Conservation (phyloP, 371 early-diverging fungal genomes). For the Mortierella sp. region DNA sequence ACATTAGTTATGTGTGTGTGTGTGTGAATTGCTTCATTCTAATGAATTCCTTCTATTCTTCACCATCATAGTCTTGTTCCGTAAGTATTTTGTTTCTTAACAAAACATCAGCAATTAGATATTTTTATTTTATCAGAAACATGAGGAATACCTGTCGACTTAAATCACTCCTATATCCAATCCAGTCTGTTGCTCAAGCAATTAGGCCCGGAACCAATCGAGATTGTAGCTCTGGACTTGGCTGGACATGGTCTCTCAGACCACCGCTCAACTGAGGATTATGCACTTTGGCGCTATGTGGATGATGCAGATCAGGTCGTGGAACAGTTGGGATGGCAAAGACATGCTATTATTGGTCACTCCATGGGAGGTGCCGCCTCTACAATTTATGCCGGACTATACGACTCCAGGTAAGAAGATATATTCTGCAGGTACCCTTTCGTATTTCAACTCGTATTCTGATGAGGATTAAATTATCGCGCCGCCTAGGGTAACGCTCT, state of each 20-base stretch:
- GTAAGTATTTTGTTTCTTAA: constrained; percentile 20
- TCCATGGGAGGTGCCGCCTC: constrained; percentile 51
- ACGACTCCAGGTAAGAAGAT: constrained; percentile 24
- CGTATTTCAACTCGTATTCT: neutral
- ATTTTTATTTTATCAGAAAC: neutral
- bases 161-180: neutral
- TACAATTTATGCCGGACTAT: constrained; percentile 41
- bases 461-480: neutral
- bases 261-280: constrained; percentile 47
- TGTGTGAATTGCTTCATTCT: neutral
- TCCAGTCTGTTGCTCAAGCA: constrained; percentile 33
- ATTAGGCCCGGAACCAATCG: constrained; percentile 51
- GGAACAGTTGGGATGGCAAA: constrained; percentile 50
- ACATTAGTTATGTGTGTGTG: neutral
- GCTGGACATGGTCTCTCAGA: constrained; percentile 52
- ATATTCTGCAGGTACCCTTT: neutral
- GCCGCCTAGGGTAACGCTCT: constrained; percentile 19
- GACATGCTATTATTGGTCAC: constrained; percentile 52
- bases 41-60: neutral
- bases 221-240: constrained; percentile 46
- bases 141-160: neutral
- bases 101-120: neutral
- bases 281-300: constrained; percentile 48
- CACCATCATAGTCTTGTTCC: constrained; percentile 27
- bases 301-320: constrained; percentile 50